Evolutionary conservation across 768 basidiomycete genomes (phyloP), one percentile per base, ranked within the genome.

Genomic region (Leccinum arenicola): DNA sequence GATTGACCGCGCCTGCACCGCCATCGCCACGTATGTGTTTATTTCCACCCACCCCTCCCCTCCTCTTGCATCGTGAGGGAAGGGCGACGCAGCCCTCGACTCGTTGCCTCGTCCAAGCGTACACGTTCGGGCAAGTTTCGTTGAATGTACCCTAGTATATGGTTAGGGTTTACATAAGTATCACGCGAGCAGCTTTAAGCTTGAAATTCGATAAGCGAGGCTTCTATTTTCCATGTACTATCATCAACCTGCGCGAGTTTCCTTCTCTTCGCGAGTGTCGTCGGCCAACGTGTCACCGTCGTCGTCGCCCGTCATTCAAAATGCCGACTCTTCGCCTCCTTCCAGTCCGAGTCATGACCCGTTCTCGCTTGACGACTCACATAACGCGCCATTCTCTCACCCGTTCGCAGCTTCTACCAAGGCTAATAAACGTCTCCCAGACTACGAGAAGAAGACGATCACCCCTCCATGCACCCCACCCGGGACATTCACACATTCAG

Each of bases 361-460:
- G 1, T 68, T 54, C 33, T 64, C 73, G 61, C 54, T 73, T 70
- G 64, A 61, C 71, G 64, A 61, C 71, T 75, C 47, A 67, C 63
- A 51, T n/a, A 56, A 52, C 38, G 25, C 14, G 14, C 47, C 60
- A 6, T 60, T 69, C 25, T 57, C 62, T 59, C 70, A 88, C 64
- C 86, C 86, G 0, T 83, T 85, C 55, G 83, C 88, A 12, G 87
- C 79, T 0, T 84, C 85, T 1, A 79, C 80, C 4, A 83, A 82
- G 56, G 77, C 80, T 4, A 73, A 64, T 29, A 77, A 76, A 64
- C 65, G 65, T 4, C 79, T 75, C 27, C 79, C 78, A 3, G 64
- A 76, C 12, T 81, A 82, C 50, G 82, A 85, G 66, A 78, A 76
- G 66, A 73, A 68, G 65, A 35, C 15, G 31, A 57, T 59, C 40